Percentiles rank a stretch among this genome's conserved stretches.
Evolutionary conservation across 83 land plant genomes (phyloP).

Genomic region (Picea abies): DNA sequence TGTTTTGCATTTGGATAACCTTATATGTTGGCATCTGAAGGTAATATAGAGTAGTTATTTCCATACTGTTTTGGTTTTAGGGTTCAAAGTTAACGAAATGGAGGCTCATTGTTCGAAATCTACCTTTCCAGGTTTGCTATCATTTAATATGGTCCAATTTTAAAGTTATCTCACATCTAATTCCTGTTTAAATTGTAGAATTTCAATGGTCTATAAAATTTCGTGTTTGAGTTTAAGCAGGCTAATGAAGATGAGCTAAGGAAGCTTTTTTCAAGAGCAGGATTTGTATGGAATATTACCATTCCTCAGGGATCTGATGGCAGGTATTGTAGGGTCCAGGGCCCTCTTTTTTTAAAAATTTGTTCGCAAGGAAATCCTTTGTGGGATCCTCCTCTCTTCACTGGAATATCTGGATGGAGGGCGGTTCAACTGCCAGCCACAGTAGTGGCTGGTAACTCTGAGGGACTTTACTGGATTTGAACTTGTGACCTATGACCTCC

Average conservation of each 20-base stretch:
- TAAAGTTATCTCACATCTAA: neutral
- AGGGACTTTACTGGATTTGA: no score
- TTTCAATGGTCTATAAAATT: neutral
- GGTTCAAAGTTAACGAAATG: slow-evolving; percentile 93
- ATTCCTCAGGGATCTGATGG: slow-evolving; percentile 73
- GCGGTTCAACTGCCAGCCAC: no score
- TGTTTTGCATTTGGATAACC: neutral
- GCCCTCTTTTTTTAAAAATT: neutral
- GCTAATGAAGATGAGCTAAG: slow-evolving; percentile 64
- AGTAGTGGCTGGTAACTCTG: no score
- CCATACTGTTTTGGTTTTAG: slow-evolving; percentile 37
- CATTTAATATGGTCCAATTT: neutral
- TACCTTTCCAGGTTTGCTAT: slow-evolving; percentile 80
- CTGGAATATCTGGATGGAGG: no score
- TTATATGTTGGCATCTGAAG: neutral
- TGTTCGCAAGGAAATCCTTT: neutral
- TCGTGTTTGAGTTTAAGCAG: slow-evolving; percentile 34
- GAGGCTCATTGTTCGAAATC: slow-evolving; percentile 94
- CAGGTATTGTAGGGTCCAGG: slow-evolving; percentile 38
- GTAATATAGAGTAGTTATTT: neutral
- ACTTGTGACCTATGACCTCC: no score
- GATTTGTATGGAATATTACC: slow-evolving; percentile 89
- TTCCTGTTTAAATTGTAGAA: neutral
- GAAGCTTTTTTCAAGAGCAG: slow-evolving; percentile 66
- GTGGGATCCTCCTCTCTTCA: no score